These are phyloP conservation scores for Cytospora mali DNA, from an alignment of 2,329 filamentous ascomycete genomes.

Conservation along the genomic window DNA sequence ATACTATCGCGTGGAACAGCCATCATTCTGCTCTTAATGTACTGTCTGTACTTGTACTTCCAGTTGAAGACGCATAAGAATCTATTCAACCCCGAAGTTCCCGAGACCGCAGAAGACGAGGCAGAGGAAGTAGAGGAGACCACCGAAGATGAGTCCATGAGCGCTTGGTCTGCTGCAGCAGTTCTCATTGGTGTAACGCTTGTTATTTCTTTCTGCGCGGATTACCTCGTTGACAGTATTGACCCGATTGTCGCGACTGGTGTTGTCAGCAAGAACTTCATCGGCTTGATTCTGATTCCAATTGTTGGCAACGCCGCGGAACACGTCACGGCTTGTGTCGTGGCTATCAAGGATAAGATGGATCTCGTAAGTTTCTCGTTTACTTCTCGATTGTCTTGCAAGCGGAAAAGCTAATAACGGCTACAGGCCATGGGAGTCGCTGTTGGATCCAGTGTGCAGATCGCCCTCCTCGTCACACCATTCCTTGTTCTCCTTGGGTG, in stretches of 20 bases:
- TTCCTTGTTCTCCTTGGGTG: slow-evolving; percentile 80
- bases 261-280: slow-evolving; percentile 78
- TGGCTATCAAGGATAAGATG: slow-evolving; percentile 78
- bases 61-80: slow-evolving; percentile 75
- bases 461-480: slow-evolving; percentile 78
- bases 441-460: slow-evolving; percentile 81
- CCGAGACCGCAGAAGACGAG: slow-evolving; percentile 34
- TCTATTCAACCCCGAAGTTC: slow-evolving; percentile 64
- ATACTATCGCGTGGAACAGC: slow-evolving; percentile 75
- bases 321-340: slow-evolving; percentile 79
- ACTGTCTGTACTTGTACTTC: slow-evolving; percentile 77
- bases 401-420: not conserved
- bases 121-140: slow-evolving; percentile 47
- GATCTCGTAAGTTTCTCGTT: slow-evolving; percentile 46
- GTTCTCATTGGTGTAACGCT: slow-evolving; percentile 72
- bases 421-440: slow-evolving; percentile 73
- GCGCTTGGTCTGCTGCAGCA: slow-evolving; percentile 63
- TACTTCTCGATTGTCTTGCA: not conserved
- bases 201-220: slow-evolving; percentile 72
- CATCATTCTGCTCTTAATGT: slow-evolving; percentile 73
- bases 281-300: slow-evolving; percentile 76
- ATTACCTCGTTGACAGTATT: slow-evolving; percentile 67
- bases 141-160: slow-evolving; percentile 56
- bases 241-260: slow-evolving; percentile 69
- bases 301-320: slow-evolving; percentile 82